Evolutionary conservation across 495 filamentous ascomycete species (phyloP).

Genomic region (Terfezia boudieri): DNA sequence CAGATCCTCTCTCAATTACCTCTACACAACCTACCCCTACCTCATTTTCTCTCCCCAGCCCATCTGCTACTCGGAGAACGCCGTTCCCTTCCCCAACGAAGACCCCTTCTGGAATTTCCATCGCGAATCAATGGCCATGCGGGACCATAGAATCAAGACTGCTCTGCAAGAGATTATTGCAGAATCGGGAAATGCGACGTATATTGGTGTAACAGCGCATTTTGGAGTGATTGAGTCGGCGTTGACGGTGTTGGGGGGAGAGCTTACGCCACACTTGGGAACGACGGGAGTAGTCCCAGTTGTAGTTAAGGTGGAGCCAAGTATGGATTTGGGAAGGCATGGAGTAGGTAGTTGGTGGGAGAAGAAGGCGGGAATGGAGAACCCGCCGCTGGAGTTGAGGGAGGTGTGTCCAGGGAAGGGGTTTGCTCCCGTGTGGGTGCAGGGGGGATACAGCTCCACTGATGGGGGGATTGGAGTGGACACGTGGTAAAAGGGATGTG

Average conservation of each 20-base stretch:
- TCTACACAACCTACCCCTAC: conserved; percentile 4
- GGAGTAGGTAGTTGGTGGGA: conserved; percentile 1
- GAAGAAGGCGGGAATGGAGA: not conserved
- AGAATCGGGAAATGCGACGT: conserved; percentile 5
- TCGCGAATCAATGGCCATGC: conserved; percentile 8
- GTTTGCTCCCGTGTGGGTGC: too few species aligned
- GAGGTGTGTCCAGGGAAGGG: not conserved
- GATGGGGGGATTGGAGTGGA: too few species aligned
- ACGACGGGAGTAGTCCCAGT: conserved; percentile 12
- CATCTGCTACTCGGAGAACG: not conserved
- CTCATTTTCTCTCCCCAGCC: conserved; percentile 4
- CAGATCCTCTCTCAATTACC: conserved; percentile 2
- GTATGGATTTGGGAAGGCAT: conserved; percentile 1
- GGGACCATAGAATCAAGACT: conserved; percentile 8
- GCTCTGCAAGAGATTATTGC: not conserved
- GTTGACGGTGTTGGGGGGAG: conserved; percentile 5
- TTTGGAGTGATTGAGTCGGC: conserved; percentile 15
- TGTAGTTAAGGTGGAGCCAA: conserved; percentile 9
- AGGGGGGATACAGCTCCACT: too few species aligned
- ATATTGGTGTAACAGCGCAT: conserved; percentile 13
- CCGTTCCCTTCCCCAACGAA: conserved; percentile 4
- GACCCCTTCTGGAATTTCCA: conserved; percentile 14
- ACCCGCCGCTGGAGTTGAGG: conserved; percentile 3
- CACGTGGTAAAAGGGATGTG: too few species aligned
- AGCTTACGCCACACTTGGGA: conserved; percentile 3